Evolutionary conservation across 225 moss, liverwort and hornwort genomes (phyloP), one percentile per base, ranked within the genome.

Genomic region (Thuidium tamariscinum): DNA sequence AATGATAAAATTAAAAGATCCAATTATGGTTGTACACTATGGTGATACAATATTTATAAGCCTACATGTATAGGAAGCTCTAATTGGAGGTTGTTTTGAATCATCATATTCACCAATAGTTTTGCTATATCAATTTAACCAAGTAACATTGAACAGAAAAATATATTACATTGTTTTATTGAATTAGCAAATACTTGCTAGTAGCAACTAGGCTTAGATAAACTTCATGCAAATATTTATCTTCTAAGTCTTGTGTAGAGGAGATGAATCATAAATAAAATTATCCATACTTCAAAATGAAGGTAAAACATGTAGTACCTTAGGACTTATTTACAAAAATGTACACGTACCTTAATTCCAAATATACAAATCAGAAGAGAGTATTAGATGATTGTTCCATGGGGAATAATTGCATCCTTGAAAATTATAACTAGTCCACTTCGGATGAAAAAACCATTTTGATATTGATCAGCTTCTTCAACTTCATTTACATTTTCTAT

Each of bases 351-450:
- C 16, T 82, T 65, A 74, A 78, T 2, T 46, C 16, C 4, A 34
- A 42, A 27, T 55, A 48, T 2, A 21, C 16, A 26, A 51, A 49
- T 46, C 8, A 77, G 36, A 73, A 26, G 18, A 44, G 2, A 70
- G 49, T 51, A 71, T 49, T 88, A 96, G 39, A 97, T 96, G 39
- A 91, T 89, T 29, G 93, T 96, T 46, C 90, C 92, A 61, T 95
- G 91, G 22, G 93, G 87, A 71, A 97, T 93, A 55, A 91, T 82
- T 81, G 96, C 96, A 16, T 94, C 94, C 71, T 97, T 96, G 26
- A 94, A 96, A 85, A 97, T 92, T 82, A 88, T 94, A 52, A 97
- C 92, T 90, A 96, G 86, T 37, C 90, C 87, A 89, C 93, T 94
- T 72, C 92, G 91, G 74, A 96, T 97, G 82, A 96, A 94, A 89